phyloP scores from a whole-genome alignment of 257 asterid species.

The Mentha longifolia region DNA sequence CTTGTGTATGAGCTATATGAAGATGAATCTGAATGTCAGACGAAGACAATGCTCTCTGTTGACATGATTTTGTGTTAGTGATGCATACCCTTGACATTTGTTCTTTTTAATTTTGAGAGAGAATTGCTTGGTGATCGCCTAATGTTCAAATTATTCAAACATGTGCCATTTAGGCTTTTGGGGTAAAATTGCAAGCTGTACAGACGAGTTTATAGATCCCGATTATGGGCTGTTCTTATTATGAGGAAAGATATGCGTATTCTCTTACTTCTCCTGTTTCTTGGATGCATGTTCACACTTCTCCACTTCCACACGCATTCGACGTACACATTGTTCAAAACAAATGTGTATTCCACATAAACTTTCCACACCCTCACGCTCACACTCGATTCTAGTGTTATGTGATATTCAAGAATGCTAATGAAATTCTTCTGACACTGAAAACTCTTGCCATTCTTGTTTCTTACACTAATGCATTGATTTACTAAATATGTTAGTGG shows the following conservation, averaged over 20 bases:
- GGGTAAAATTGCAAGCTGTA: constrained; percentile 1
- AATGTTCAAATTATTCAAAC: not conserved
- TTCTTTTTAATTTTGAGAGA: not conserved
- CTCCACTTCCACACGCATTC: not conserved
- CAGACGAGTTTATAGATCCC: not conserved
- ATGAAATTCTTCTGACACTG: not conserved
- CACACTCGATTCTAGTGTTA: not conserved
- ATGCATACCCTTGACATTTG: not conserved
- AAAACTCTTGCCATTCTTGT: not conserved
- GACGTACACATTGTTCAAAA: not conserved
- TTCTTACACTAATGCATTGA: constrained; percentile 20
- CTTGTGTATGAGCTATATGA: not conserved
- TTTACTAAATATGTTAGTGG: constrained; percentile 47
- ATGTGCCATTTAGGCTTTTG: not conserved
- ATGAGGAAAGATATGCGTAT: not conserved
- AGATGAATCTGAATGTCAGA: not conserved
- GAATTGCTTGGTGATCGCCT: not conserved
- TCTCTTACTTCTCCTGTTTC: not conserved
- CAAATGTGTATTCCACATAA: not conserved
- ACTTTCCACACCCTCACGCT: not conserved
- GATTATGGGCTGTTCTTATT: not conserved
- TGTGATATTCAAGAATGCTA: not conserved
- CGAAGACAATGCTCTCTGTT: not conserved
- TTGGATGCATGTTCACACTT: constrained; percentile 10
- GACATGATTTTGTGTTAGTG: not conserved